Evolutionary conservation across 495 filamentous ascomycete species (phyloP), one percentile per base, ranked within the genome.

Genomic region (Pseudevernia furfuracea): DNA sequence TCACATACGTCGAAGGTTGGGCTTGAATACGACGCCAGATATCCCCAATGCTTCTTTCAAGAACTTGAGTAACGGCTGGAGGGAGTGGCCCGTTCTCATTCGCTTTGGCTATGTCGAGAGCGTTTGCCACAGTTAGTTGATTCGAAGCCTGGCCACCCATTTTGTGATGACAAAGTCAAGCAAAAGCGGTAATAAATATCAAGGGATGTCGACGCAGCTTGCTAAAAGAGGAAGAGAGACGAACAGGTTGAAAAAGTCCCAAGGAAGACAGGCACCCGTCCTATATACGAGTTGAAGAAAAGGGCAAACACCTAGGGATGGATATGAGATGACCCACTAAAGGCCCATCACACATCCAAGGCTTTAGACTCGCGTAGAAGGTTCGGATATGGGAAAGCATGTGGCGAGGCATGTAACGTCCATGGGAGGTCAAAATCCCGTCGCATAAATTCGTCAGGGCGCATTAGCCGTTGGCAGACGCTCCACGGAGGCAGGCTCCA

Each of bases 71-170:
- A 55, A 88, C 79, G 23, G 72, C 67, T 3, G 78, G 74, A 69
- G 89, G 79, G n/a, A 78, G 69, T 19, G 79, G 74, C 37, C 79
- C 82, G 49, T 85, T 85, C 56, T 83, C 77, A 68, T 78, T 84
- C 63, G 88, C 85, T 59, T 87, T 81, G 25, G 87, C 89, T 37
- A 86, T 80, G 61, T 91, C 85, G 37, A 94, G 75, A 25, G 87
- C 86, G 65, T 78, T 75, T 56, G 76, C 69, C 59, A 84, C 75
- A 15, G 76, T 74, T 37, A 78, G 69, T 37, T 64, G 68, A 63
- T 36, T 58, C n/a, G 48, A 64, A 59, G 59, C 44, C 34, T 59
- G 41, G 23, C 43, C 46, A 52, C 64, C 61, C 64, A 64, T 67
- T 25, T 25, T 53, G 64, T 21, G 52, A n/a, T 25, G 49, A 11